Base-by-base conservation (phyloP, 805 yeast species). In the Starmerella davenportii region DNA sequence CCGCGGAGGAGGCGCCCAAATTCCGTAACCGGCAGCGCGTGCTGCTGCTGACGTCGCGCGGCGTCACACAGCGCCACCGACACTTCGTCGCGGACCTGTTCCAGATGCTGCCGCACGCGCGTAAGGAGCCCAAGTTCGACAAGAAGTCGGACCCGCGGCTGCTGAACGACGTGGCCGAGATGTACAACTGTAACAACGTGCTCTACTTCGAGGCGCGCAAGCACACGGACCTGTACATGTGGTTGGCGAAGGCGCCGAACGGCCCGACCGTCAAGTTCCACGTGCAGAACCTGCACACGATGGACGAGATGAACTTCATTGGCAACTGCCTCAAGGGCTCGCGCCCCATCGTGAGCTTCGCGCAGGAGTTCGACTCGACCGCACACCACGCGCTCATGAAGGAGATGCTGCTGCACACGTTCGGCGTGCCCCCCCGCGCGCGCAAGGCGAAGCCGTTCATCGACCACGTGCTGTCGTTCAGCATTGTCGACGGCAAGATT, bases 301-400 rank as follows among this genome's bases (percentile, higher is more conserved):
- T 84, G 66, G 94, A 85, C 54, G 98, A 90, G 61, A 66, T 90
- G 46, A 85, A 90, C 57, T 90, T 90, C 63, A 84, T 94, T 11
- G 98, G 98, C 37, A 90, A 90, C 63, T 82, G 95, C 55, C 65
- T 90, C 47, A 81, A 78, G 58, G 98, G 98, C 4, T 82, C 95
- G 14, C 73, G 98, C 58, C 98, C 98, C 4, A 60, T 90, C 30
- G 66, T 90, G 46, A 79, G 94, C 36, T 90, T 90, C 57, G 98
- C 85, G 58, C 66, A 69, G 44, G 56, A 76, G 21, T 90, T 90
- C 59, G 81, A 76, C 40, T 65, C 67, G 21, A 61, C 65, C 16
- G 75, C 78, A 34, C 93, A 85, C 54, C 65, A 66, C 53, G 68
- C 63, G 54, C 68, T 90, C 44, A 68, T 85, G 58, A 85, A 82